phyloP scores from a whole-genome alignment of 495 filamentous ascomycete species.

The Penicillium robsamsonii region DNA sequence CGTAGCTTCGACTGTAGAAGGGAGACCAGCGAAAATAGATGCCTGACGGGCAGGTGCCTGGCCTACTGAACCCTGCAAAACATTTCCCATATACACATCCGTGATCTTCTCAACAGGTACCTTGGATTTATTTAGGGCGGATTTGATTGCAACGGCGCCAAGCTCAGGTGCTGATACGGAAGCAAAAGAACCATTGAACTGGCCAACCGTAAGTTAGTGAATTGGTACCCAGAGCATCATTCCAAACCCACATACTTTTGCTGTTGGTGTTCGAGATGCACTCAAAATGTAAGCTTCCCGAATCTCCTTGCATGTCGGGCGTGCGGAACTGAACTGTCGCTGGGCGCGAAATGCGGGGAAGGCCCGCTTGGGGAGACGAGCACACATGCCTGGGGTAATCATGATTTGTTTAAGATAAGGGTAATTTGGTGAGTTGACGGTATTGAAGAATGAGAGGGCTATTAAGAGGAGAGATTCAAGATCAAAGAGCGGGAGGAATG shows the following conservation, averaged over 20 bases:
- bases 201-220: constrained; percentile 2
- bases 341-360: constrained; percentile 49
- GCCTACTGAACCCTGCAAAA: constrained; percentile 78
- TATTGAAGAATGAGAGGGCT: neutral
- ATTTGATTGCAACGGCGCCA: constrained; percentile 83
- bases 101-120: constrained; percentile 74
- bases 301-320: constrained; percentile 61
- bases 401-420: constrained; percentile 14
- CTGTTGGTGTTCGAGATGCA: constrained; percentile 82
- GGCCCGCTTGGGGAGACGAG: constrained; percentile 32
- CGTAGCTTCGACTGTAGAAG: constrained; percentile 71
- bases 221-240: neutral
- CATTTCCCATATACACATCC: constrained; percentile 96
- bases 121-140: constrained; percentile 77
- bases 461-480: neutral
- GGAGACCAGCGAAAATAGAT: constrained; percentile 79
- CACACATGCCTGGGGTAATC: constrained; percentile 28
- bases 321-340: constrained; percentile 66
- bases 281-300: constrained; percentile 89
- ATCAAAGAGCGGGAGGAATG: constrained; percentile 1
- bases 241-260: constrained; percentile 57
- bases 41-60: constrained; percentile 94
- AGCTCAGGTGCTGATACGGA: constrained; percentile 81
- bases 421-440: neutral
- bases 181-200: constrained; percentile 92